Conservation (phyloP, 371 early-diverging fungal genomes). For the Syncephalis fuscata region DNA sequence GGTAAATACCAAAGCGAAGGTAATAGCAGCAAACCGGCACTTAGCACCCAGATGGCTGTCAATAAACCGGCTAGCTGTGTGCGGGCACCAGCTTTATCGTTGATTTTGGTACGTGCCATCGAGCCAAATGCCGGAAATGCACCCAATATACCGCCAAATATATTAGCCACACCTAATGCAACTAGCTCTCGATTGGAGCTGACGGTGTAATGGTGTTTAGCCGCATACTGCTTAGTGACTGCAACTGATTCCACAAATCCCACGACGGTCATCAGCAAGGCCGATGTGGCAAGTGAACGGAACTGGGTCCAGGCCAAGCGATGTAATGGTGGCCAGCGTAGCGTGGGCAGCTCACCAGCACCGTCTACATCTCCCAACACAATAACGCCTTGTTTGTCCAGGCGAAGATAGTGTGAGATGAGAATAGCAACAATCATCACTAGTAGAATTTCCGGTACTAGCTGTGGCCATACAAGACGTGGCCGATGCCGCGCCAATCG, state of each 20-base stretch:
- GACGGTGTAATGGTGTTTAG: slow-evolving; percentile 71
- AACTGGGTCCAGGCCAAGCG: slow-evolving; percentile 16
- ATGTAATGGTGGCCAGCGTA: slow-evolving; percentile 27
- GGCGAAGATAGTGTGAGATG: background rate
- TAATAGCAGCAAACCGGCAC: slow-evolving; percentile 57
- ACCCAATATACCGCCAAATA: slow-evolving; percentile 64
- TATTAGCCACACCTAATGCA: slow-evolving; percentile 75
- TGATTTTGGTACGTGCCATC: slow-evolving; percentile 75
- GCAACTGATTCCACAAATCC: slow-evolving; percentile 94
- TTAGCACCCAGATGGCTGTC: slow-evolving; percentile 47
- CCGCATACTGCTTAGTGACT: slow-evolving; percentile 84
- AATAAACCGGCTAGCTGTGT: slow-evolving; percentile 83
- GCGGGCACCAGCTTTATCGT: slow-evolving; percentile 73
- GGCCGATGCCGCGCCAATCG: slow-evolving; percentile 18
- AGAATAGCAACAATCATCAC: slow-evolving; percentile 39
- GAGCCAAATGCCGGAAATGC: slow-evolving; percentile 85
- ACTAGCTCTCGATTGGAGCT: slow-evolving; percentile 91
- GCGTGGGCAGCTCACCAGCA: slow-evolving; percentile 35
- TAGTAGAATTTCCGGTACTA: slow-evolving; percentile 76
- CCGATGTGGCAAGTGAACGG: slow-evolving; percentile 40
- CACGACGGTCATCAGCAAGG: slow-evolving; percentile 75
- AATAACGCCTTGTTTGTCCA: slow-evolving; percentile 29
- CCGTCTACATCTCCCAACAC: slow-evolving; percentile 56
- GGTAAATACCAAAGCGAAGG: slow-evolving; percentile 78
- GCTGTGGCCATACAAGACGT: slow-evolving; percentile 13